phyloP scores from a whole-genome alignment of 306 rosid genomes.

The Vicia villosa region DNA sequence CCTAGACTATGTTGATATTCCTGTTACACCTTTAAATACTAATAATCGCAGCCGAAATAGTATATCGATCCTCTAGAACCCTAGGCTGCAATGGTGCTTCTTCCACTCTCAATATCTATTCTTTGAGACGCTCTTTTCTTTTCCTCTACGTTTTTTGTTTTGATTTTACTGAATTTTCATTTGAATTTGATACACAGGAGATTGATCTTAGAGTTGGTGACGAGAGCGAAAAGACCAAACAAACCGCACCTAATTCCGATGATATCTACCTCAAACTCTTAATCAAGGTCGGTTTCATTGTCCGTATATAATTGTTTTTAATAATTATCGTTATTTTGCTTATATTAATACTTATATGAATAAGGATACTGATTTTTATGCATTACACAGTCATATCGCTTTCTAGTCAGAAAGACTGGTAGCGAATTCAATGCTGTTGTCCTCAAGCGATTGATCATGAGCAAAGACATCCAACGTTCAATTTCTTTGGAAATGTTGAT shows the following conservation, averaged over 20 bases:
- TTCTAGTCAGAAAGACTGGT: slow-evolving; percentile 76
- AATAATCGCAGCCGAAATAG: neutral
- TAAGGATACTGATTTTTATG: slow-evolving; percentile 29
- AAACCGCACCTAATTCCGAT: slow-evolving; percentile 78
- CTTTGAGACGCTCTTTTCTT: neutral
- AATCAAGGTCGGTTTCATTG: slow-evolving; percentile 38
- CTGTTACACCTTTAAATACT: neutral
- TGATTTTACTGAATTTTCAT: neutral
- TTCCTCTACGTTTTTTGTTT: neutral
- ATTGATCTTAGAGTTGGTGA: no score
- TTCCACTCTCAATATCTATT: neutral
- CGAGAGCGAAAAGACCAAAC: slow-evolving; percentile 55
- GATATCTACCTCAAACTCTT: slow-evolving; percentile 71
- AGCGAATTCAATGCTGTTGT: slow-evolving; percentile 71
- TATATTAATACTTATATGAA: neutral
- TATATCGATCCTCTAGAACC: neutral
- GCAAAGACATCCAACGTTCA: slow-evolving; percentile 76
- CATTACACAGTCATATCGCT: slow-evolving; percentile 63
- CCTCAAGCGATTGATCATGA: slow-evolving; percentile 80
- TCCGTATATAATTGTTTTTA: no score
- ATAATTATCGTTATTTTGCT: neutral
- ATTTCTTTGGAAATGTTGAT: slow-evolving; percentile 71
- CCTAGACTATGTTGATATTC: slow-evolving; percentile 27
- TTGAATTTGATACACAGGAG: slow-evolving; percentile 34
- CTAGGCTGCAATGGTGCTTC: slow-evolving; percentile 37